Evolutionary conservation across 352 stramenopile species (phyloP), one percentile per base, ranked within the genome.

Genomic region (Phytophthora rubi): DNA sequence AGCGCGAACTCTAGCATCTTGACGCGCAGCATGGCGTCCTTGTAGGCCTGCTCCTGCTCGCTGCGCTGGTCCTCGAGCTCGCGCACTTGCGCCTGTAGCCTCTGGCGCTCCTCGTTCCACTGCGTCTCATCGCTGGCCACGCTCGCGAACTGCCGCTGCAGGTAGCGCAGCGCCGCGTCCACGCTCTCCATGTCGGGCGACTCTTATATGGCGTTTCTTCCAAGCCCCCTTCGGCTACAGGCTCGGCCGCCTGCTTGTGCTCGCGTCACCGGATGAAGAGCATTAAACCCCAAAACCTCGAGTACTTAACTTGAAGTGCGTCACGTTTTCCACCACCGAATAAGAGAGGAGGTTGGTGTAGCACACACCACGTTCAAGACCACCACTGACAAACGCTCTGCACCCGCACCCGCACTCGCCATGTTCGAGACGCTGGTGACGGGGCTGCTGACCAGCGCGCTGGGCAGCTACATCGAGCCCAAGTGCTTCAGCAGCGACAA

Each of bases 401-500:
- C 15, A 39, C 18, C 18, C 18, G 18, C 18, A 21, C 32, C 12
- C 55, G 39, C 49, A 21, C 21, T 28, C 53, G 56, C 45, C 49
- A 96, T 97, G 89, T 95, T 97, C 65, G 89, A 97, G 85, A 92
- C 86, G 70, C 85, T 95, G 35, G 89, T 95, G 45, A 93, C 88
- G 58, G 82, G 87, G 64, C 71, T 97, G 63, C 79, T 97, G 48
- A 97, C 89, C 58, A 93, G 85, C 59, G 83, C 90, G 23, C 82
- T 97, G 53, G 89, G 89, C 59, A 95, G 66, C 82, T 95, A 92
- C 82, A 93, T 97, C 66, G 88, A 97, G 59, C 80, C 88, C 28
- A 83, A 81, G 54, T 95, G 89, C 83, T 97, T 97, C 73, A 93
- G 86, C 70, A 89, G 79, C 63, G 87, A 97, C 78, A 95, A 95